These are phyloP conservation scores for Alternaria triticimaculans DNA, from an alignment of 2,329 filamentous ascomycete species.

Conservation along the genomic window DNA sequence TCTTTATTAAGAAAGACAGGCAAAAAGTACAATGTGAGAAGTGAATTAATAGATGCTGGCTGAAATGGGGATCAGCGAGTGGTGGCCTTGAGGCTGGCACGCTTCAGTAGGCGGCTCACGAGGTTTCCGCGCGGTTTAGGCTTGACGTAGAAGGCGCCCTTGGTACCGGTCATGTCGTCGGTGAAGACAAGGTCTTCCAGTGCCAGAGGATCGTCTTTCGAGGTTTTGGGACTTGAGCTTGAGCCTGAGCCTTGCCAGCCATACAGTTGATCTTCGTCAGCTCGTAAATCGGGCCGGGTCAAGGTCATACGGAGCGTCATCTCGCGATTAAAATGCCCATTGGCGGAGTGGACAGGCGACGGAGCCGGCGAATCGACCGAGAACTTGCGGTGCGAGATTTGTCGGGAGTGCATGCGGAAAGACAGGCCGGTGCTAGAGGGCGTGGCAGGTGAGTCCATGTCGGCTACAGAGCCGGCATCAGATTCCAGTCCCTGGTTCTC, in stretches of 20 bases:
- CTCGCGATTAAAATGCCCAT: constrained; percentile 66
- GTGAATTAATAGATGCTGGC: neutral
- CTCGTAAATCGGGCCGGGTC: constrained; percentile 84
- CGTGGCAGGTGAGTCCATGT: constrained; percentile 47
- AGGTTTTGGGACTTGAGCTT: constrained; percentile 20
- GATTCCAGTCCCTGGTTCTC: constrained; percentile 43
- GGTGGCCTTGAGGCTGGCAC: constrained; percentile 41
- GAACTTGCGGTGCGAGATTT: constrained; percentile 41
- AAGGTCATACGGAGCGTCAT: constrained; percentile 98
- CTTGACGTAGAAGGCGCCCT: constrained; percentile 55
- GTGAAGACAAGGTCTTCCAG: constrained; percentile 60
- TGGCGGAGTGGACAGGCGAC: constrained; percentile 28
- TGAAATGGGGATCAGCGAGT: constrained; percentile 13
- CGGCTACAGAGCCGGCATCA: constrained; percentile 42
- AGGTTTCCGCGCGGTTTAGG: constrained; percentile 43
- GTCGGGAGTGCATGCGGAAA: constrained; percentile 42
- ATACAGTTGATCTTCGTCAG: constrained; percentile 74
- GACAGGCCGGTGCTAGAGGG: constrained; percentile 44
- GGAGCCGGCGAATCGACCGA: constrained; percentile 41
- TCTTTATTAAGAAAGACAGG: neutral
- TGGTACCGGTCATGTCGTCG: constrained; percentile 55
- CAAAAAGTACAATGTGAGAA: neutral
- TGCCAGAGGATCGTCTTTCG: constrained; percentile 60
- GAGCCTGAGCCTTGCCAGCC: constrained; percentile 63
- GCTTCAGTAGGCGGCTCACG: constrained; percentile 46